phyloP scores from a whole-genome alignment of 106 monocot genomes.

The Dioscorea zingiberensis region DNA sequence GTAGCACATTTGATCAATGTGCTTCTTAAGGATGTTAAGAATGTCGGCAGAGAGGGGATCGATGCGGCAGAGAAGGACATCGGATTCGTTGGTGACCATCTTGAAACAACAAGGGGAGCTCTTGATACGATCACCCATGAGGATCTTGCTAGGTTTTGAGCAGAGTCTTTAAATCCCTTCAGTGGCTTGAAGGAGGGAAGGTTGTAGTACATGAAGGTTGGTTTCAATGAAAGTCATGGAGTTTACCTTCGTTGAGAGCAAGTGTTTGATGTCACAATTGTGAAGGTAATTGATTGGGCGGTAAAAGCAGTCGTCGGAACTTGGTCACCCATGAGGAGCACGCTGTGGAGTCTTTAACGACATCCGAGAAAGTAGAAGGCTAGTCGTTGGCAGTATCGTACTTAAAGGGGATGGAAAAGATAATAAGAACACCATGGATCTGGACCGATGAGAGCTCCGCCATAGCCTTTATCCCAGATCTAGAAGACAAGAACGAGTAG shows the following conservation, averaged over 20 bases:
- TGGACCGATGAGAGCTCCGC: too few relatives aligned
- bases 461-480: too few relatives aligned
- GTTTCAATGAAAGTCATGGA: constrained; percentile 44
- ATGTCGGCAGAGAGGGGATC: constrained; percentile 6
- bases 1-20: constrained; percentile 35
- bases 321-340: too few relatives aligned
- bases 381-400: too few relatives aligned
- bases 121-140: constrained; percentile 48
- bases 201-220: constrained; percentile 44
- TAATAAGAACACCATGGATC: background rate
- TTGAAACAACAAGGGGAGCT: constrained; percentile 24
- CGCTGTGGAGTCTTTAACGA: too few relatives aligned
- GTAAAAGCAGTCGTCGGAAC: constrained; percentile 27
- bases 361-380: too few relatives aligned
- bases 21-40: constrained; percentile 9
- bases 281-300: constrained; percentile 53
- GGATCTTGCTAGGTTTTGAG: constrained; percentile 46
- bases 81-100: constrained; percentile 20
- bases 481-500: too few relatives aligned
- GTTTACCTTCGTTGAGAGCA: constrained; percentile 36
- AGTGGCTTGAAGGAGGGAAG: constrained; percentile 21
- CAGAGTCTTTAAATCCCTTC: constrained; percentile 11
- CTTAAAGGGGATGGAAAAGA: background rate
- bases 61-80: constrained; percentile 25
- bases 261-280: constrained; percentile 16